Evolutionary conservation across 1,284 basidiomycete genomes (phyloP), one percentile per base, ranked within the genome.

Genomic region (Acaromyces ingoldii): DNA sequence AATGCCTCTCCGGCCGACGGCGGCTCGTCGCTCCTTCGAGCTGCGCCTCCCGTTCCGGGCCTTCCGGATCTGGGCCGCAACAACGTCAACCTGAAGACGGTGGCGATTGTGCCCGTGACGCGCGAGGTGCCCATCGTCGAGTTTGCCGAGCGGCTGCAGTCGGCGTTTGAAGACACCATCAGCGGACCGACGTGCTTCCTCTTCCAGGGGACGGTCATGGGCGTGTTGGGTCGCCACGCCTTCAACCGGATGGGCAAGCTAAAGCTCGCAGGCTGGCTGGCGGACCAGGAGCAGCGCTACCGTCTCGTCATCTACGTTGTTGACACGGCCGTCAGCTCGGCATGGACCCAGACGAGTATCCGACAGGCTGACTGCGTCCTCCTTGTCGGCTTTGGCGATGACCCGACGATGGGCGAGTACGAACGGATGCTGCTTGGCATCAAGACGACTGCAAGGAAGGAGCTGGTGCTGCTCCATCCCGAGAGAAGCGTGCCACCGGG

Each of bases 401-500:
- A 96, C 75, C 88, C 89, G 0, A 69, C 77, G 19, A 80, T 90
- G 17, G 91, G 91, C 22, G 91, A 96, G 78, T 93, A 90, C 70
- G 93, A 98, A 76, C 84, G 92, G 47, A 78, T 98, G 10, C 62
- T 81, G 6, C 78, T 98, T 41, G 82, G 91, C 5, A 86, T 90
- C 83, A 98, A 98, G 79, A 97, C 91, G 1, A 98, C 92, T 0
- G 93, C 95, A 15, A 80, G 95, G 57, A 98, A 98, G 76, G 93
- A 99, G 76, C 83, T 99, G 26, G 86, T 99, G 3, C 80, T 99
- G 7, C 80, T 99, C 9, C 93, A 99, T 72, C 85, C 91, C 2
- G 90, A 96, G 69, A 84, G 91, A 30, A 86, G 85, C 28, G 90
- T 98, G 2, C 79, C 83, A 2, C 86, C 91, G 2, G 93, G 95